Percentiles rank a stretch among this genome's conserved stretches.
Evolutionary conservation across 2,329 filamentous ascomycete genomes (phyloP).

Genomic region (Graphilbum fragrans): DNA sequence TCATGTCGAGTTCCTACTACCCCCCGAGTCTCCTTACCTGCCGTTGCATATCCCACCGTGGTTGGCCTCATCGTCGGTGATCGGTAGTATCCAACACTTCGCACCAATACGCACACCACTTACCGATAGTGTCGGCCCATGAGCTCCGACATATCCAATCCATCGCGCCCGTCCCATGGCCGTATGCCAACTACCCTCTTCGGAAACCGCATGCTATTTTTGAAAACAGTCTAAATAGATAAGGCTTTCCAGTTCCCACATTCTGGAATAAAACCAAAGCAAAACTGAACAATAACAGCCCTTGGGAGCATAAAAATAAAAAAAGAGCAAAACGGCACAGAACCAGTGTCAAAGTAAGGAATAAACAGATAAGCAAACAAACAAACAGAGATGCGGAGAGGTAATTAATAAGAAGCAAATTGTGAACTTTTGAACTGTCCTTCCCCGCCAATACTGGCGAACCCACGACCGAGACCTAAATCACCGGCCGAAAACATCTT

Average conservation of each 20-base stretch:
- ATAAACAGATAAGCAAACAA: not conserved
- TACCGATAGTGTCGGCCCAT: no score
- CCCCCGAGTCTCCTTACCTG: no score
- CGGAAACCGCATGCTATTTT: conserved; percentile 28
- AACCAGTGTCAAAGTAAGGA: not conserved
- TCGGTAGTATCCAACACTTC: no score
- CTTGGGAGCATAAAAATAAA: no score
- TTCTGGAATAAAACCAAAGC: conserved; percentile 6
- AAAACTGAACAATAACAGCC: not conserved
- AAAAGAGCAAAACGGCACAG: no score
- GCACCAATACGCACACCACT: no score
- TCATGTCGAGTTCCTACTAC: no score
- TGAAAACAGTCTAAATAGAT: conserved; percentile 26
- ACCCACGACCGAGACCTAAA: not conserved
- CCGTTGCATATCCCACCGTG: no score
- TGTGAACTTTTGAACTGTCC: not conserved
- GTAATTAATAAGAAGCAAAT: no score
- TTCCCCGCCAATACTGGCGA: not conserved
- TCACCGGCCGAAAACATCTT: not conserved
- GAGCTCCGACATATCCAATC: not conserved
- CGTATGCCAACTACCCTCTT: conserved; percentile 12
- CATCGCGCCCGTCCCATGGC: not conserved
- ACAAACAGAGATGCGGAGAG: not conserved
- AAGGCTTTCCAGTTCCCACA: conserved; percentile 17
- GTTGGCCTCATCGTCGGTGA: no score